Percentiles rank a stretch among this genome's conserved stretches.
These are phyloP conservation scores for Colletotrichum melonis DNA, from an alignment of 2,329 filamentous ascomycete genomes.

Conservation along the genomic window DNA sequence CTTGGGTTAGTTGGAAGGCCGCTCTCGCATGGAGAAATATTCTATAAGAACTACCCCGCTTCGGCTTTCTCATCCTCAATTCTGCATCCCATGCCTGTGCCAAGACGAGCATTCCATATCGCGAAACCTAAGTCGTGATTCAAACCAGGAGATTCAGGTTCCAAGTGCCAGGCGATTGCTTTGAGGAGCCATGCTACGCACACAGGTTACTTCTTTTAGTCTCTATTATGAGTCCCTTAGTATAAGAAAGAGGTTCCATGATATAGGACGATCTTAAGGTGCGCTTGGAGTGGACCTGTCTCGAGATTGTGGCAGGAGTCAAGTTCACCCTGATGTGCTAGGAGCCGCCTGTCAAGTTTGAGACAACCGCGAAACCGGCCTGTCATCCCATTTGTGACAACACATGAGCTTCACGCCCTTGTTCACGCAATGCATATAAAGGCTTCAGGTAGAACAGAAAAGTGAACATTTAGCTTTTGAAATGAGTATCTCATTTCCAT, in stretches of 20 bases:
- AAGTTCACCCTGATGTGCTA: neutral
- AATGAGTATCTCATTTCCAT: too few species aligned
- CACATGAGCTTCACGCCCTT: too few species aligned
- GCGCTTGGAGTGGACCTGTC: neutral
- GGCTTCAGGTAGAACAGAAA: neutral
- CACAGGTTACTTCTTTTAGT: too few species aligned
- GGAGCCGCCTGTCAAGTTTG: slow-evolving; percentile 6
- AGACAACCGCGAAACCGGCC: neutral
- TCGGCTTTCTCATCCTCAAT: neutral
- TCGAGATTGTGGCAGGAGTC: slow-evolving; percentile 19
- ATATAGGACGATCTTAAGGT: slow-evolving; percentile 3
- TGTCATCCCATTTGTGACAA: neutral
- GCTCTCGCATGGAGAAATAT: too few species aligned
- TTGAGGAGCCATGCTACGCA: too few species aligned
- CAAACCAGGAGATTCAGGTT: neutral
- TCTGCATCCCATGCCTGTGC: too few species aligned
- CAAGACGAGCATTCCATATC: too few species aligned
- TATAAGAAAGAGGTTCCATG: neutral
- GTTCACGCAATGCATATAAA: too few species aligned
- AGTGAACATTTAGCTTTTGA: neutral
- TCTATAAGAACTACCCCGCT: neutral
- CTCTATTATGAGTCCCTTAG: neutral
- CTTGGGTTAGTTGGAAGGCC: too few species aligned
- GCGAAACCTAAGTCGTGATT: neutral
- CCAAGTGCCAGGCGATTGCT: neutral